A percentile compares a stretch with the other conserved stretches of the same genome.
These are phyloP conservation scores for Carex arenaria DNA, from an alignment of 202 grass and related monocot species.

Conservation along the genomic window DNA sequence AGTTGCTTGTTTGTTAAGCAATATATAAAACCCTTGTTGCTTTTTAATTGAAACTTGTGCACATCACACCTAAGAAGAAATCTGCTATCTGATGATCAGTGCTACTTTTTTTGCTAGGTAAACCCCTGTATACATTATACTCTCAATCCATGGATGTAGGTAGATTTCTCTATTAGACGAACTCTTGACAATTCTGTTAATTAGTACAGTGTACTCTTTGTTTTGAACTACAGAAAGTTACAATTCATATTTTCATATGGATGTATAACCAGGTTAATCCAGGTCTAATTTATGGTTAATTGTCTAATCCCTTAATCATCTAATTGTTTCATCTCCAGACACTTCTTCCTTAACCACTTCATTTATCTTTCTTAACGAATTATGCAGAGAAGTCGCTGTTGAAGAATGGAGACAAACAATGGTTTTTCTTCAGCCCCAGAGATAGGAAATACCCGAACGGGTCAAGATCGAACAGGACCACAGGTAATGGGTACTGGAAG, in stretches of 20 bases:
- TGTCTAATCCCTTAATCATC: neutral
- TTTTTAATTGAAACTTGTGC: neutral
- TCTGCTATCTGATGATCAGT: too few relatives aligned
- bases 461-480: conserved; percentile 84
- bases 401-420: conserved; percentile 87
- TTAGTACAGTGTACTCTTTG: neutral
- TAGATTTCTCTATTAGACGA: neutral
- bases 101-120: too few relatives aligned
- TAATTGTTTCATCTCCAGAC: neutral
- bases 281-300: neutral
- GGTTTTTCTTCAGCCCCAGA: conserved; percentile 94
- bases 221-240: neutral
- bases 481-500: conserved; percentile 83
- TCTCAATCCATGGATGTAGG: neutral
- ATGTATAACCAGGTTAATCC: neutral
- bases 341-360: neutral
- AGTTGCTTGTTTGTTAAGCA: neutral
- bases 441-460: conserved; percentile 97
- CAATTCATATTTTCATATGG: neutral
- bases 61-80: neutral
- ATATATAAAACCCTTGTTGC: neutral
- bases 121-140: neutral
- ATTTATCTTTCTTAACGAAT: neutral
- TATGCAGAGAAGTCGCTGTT: conserved; percentile 63
- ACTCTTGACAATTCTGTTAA: neutral